Percentiles rank a stretch among this genome's conserved stretches.
Conservation (phyloP, 495 filamentous ascomycete species). For the Tetracladium setigerum region DNA sequence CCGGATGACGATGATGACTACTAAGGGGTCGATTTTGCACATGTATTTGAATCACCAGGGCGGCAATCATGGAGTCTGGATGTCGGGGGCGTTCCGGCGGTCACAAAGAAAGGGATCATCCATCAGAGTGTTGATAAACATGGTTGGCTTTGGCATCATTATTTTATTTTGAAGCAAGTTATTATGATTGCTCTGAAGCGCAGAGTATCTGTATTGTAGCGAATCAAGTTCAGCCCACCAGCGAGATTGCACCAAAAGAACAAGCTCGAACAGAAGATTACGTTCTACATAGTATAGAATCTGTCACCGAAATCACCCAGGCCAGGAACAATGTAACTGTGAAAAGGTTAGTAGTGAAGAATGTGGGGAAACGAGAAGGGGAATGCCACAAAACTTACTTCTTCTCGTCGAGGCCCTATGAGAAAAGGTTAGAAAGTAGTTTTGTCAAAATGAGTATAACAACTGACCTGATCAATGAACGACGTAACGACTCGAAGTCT, state of each 20-base stretch:
- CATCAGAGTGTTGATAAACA: background rate
- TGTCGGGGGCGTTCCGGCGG: background rate
- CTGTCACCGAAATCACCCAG: conserved; percentile 95
- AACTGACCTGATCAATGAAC: conserved; percentile 70
- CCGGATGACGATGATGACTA: conserved; percentile 23
- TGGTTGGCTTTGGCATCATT: too few relatives aligned
- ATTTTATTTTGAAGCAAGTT: too few relatives aligned
- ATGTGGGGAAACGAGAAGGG: conserved; percentile 2
- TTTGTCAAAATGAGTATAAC: background rate
- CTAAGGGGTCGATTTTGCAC: background rate
- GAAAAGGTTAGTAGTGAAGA: conserved; percentile 21
- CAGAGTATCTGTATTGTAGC: too few relatives aligned
- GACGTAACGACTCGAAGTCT: conserved; percentile 91
- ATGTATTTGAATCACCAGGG: background rate
- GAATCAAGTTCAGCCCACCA: background rate
- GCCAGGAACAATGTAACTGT: conserved; percentile 91
- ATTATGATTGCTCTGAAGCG: too few relatives aligned
- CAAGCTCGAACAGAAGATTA: background rate
- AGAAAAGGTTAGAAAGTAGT: conserved; percentile 20
- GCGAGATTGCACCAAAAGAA: background rate
- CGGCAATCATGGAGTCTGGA: background rate
- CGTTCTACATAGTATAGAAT: conserved; percentile 76
- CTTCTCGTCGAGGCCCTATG: conserved; percentile 79
- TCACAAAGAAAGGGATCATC: background rate
- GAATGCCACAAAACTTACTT: conserved; percentile 53